A percentile compares a stretch with the other conserved stretches of the same genome.
These are phyloP conservation scores for Clarireedia monteithiana DNA, from an alignment of 2,329 filamentous ascomycete species.

Conservation along the genomic window DNA sequence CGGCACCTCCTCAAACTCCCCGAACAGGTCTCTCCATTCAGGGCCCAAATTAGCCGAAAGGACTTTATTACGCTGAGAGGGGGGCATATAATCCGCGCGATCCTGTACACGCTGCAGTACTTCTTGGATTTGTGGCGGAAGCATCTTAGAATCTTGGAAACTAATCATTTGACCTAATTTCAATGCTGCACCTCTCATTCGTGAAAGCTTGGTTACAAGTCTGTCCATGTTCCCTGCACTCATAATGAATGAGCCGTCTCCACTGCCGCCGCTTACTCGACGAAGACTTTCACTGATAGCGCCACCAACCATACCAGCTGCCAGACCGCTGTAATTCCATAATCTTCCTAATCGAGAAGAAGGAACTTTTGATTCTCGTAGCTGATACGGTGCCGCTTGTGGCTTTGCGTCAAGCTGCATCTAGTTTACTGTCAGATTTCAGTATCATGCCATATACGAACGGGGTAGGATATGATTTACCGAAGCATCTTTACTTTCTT, in stretches of 20 bases:
- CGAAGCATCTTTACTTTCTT: conserved; percentile 30
- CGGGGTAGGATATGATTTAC: neutral
- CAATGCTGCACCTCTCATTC: conserved; percentile 93
- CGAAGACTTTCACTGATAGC: conserved; percentile 80
- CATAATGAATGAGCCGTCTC: conserved; percentile 71
- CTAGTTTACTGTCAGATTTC: conserved; percentile 38
- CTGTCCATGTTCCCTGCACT: conserved; percentile 89
- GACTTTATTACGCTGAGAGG: conserved; percentile 84
- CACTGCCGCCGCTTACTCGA: conserved; percentile 63
- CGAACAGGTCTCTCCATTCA: conserved; percentile 79
- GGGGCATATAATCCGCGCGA: conserved; percentile 95
- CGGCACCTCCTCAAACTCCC: conserved; percentile 79
- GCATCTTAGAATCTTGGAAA: conserved; percentile 94
- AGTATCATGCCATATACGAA: conserved; percentile 26
- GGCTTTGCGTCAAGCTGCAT: conserved; percentile 17
- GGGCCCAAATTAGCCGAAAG: conserved; percentile 69
- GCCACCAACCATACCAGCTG: conserved; percentile 91
- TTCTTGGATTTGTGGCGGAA: conserved; percentile 78
- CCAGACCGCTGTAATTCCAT: conserved; percentile 92
- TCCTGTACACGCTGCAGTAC: conserved; percentile 94
- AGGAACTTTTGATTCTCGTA: conserved; percentile 85
- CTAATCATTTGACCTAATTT: conserved; percentile 98
- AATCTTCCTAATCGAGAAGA: conserved; percentile 78
- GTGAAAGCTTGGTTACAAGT: conserved; percentile 83
- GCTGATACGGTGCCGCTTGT: conserved; percentile 46